These are phyloP conservation scores for Sporisorium iseilematis-ciliati DNA, from an alignment of 1,284 basidiomycete genomes.

Conservation along the genomic window DNA sequence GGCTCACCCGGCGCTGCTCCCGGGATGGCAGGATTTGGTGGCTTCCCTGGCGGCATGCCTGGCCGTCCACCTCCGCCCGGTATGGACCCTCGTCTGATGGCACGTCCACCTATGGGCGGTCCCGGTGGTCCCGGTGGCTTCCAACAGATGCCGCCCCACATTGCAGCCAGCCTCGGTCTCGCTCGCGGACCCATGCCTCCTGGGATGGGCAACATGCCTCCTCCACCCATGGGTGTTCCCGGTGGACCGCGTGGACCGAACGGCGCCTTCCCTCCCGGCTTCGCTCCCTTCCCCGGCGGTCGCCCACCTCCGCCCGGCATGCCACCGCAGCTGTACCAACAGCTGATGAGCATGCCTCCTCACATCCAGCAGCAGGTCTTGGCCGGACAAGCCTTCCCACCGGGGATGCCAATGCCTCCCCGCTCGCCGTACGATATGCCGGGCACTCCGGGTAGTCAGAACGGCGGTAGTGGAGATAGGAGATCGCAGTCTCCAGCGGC, in stretches of 20 bases:
- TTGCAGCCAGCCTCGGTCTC: slow-evolving; percentile 44
- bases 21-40: slow-evolving; percentile 25
- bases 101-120: slow-evolving; percentile 45
- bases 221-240: slow-evolving; percentile 37
- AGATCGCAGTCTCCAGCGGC: slow-evolving; percentile 21
- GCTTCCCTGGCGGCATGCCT: slow-evolving; percentile 37
- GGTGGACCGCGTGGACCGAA: slow-evolving; percentile 29
- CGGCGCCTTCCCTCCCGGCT: slow-evolving; percentile 34
- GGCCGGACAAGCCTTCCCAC: slow-evolving; percentile 35
- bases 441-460: slow-evolving; percentile 10
- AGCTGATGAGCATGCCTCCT: slow-evolving; percentile 62
- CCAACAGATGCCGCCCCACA: slow-evolving; percentile 57
- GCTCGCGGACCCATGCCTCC: slow-evolving; percentile 50
- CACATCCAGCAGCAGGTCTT: slow-evolving; percentile 62
- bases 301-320: slow-evolving; percentile 49
- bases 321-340: slow-evolving; percentile 63
- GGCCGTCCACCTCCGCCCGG: slow-evolving; percentile 45
- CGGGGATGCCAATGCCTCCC: slow-evolving; percentile 34
- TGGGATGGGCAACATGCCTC: slow-evolving; percentile 43
- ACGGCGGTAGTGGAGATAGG: neutral
- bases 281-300: slow-evolving; percentile 33
- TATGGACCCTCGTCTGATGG: slow-evolving; percentile 56
- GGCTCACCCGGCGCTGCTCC: slow-evolving; percentile 35
- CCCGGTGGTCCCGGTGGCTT: slow-evolving; percentile 23
- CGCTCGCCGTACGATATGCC: slow-evolving; percentile 40